Evolutionary conservation across 1,284 basidiomycete genomes (phyloP), one percentile per base, ranked within the genome.

Genomic region (Papiliotrema laurentii): DNA sequence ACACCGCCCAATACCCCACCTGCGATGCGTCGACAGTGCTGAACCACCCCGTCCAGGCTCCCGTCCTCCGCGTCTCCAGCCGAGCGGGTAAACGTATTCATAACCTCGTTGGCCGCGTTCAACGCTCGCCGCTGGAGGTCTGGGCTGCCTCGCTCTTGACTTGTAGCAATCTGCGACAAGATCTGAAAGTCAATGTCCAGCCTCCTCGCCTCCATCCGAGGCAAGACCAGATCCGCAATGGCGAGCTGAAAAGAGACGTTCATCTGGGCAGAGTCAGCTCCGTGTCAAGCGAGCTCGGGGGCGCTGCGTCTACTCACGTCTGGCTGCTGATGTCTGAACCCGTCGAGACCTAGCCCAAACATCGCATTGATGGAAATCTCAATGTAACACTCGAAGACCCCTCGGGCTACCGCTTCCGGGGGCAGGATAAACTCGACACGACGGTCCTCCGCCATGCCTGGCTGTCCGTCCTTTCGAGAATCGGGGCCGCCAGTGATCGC

Each of bases 391-490:
- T 84, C 80, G 57, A 84, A 80, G 14, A 72, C 74, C 14, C 86
- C 85, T 36, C 76, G 73, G 55, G 81, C 77, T 47, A 84, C 76
- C 24, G 78, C 82, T 26, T 80, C 77, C 33, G 66, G 69, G 1
- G 87, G 85, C 44, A 97, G 83, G 70, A 93, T 91, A 65, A 86
- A 87, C 65, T 94, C 93, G 49, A 94, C 90, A 33, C 93, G 81
- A 25, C 91, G 80, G 61, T 91, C 86, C 46, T 49, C 41, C 26
- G 16, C 16, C 14, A 22, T 43, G 4, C 41, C 41, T n/a, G 41
- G 41, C 4, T n/a, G 24, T 22, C 41, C 41, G 28, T 43, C 41
- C 30, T 43, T 43, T 3, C 11, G 16, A 6, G 41, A 38, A 24
- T 48, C 38, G 14, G 38, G 41, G 21, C 42, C 51, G 5, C 49